Evolutionary conservation across 129 eudicot genomes (phyloP).

Genomic region (Flaveria trinervia): DNA sequence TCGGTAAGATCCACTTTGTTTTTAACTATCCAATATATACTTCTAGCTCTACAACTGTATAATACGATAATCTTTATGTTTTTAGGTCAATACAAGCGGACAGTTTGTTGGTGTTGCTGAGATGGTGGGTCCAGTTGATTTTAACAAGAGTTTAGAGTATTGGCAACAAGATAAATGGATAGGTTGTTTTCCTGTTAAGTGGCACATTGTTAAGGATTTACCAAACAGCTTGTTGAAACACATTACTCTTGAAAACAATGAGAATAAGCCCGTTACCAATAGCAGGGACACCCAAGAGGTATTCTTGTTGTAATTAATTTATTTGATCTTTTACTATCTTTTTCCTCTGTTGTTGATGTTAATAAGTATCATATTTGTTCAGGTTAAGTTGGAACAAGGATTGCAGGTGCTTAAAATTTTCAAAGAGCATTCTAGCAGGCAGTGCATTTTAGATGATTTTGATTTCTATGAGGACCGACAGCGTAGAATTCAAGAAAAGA

Average conservation of each 20-base stretch:
- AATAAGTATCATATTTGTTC: not conserved
- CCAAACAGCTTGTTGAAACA: conserved; percentile 83
- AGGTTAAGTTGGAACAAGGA: conserved; percentile 81
- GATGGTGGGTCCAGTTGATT: conserved; percentile 82
- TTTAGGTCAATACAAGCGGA: conserved; percentile 82
- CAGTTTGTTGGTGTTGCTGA: conserved; percentile 89
- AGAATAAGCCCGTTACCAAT: conserved; percentile 83
- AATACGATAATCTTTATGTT: not conserved
- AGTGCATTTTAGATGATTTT: conserved; percentile 77
- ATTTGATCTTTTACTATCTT: not conserved
- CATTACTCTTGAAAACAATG: conserved; percentile 78
- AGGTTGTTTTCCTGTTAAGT: conserved; percentile 89
- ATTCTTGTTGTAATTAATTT: not conserved
- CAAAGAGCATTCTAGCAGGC: conserved; percentile 66
- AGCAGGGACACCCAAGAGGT: conserved; percentile 96
- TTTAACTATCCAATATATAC: not conserved
- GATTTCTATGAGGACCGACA: conserved; percentile 81
- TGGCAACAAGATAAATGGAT: conserved; percentile 97
- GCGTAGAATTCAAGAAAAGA: conserved; percentile 70
- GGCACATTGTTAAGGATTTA: conserved; percentile 92
- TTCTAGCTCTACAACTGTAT: not conserved
- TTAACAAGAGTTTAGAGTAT: conserved; percentile 71
- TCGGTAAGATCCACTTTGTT: conserved; percentile 42
- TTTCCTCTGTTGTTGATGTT: not conserved
- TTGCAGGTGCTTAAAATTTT: conserved; percentile 68